Base-by-base conservation (phyloP, 2,329 filamentous ascomycete species). In the Juglanconis juglandina region DNA sequence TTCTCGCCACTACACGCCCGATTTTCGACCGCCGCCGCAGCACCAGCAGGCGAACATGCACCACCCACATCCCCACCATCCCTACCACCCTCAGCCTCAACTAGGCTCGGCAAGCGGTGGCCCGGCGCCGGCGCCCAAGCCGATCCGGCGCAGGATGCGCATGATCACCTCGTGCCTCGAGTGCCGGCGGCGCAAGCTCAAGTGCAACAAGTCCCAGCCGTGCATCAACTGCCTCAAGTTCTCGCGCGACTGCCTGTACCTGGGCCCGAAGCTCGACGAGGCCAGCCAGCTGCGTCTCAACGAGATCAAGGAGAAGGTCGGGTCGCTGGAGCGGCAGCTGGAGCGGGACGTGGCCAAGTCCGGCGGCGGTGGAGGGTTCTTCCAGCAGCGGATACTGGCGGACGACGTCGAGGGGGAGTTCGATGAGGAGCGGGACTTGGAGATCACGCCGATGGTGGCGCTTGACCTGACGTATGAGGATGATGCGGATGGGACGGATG, bases 251-350 rank as follows among this genome's bases (percentile, higher is more conserved):
- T 86, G 83, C 66, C 69, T 89, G 42, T 91, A 89, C 69, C 79
- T 91, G 41, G 84, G 86, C 2, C 82, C 86, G 0, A 82, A 86
- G 30, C 77, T 90, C n/a, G 89, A 92, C 71, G 81, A 88, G 62
- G 84, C 84, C 7, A 85, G 85, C 56, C 87, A 90, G 72, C 79
- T 87, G 66, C 87, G 87, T 66, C 78, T 92, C 57, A 88, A 87
- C 4, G 87, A 91, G 68, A 87, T 92, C 71, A 92, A 92, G 74
- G 89, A 92, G 71, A 88, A 88, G 72, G 89, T 92, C 73, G 88
- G 88, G 33, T 85, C 83, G 8, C 75, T 92, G 17, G 89, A 92
- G 73, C 80, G 85, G 56, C 83, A 87, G 58, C 78, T 92, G 5
- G 89, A 91, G 72, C 77, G 86, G 48, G 87, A 90, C 70, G 83